Percentiles rank a stretch among this genome's conserved stretches.
phyloP scores from a whole-genome alignment of 371 early-diverging fungal genomes.

The Mucor indicus region DNA sequence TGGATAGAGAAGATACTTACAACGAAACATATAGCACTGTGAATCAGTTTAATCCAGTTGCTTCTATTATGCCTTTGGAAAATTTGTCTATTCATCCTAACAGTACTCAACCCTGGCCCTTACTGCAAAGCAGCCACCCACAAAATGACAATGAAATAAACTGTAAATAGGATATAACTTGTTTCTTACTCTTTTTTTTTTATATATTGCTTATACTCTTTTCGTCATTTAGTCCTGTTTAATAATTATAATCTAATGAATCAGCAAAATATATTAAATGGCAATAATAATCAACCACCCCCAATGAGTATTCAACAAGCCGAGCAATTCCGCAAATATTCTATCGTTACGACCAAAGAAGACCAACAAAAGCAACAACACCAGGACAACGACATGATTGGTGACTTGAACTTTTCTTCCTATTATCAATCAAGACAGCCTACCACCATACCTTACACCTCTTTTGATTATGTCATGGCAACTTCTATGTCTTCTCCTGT shows the following conservation, averaged over 20 bases:
- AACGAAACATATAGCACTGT: too few relatives aligned
- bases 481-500: conserved; percentile 7
- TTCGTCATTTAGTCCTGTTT: not conserved
- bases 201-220: not conserved
- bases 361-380: not conserved
- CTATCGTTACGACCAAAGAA: not conserved
- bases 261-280: too few relatives aligned
- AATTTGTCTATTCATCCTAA: conserved; percentile 5
- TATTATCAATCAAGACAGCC: too few relatives aligned
- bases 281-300: too few relatives aligned
- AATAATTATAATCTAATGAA: not conserved
- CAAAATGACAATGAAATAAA: too few relatives aligned
- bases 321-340: conserved; percentile 11
- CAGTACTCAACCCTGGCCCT: conserved; percentile 5
- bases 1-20: too few relatives aligned
- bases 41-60: not conserved
- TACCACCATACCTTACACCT: not conserved
- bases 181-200: too few relatives aligned
- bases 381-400: not conserved
- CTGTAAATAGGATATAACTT: too few relatives aligned
- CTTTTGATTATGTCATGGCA: not conserved
- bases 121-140: not conserved
- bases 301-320: conserved; percentile 6
- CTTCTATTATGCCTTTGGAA: conserved; percentile 7
- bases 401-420: not conserved